Evolutionary conservation across 768 basidiomycete genomes (phyloP).

Genomic region (Tylopilus vinaceipallidus): DNA sequence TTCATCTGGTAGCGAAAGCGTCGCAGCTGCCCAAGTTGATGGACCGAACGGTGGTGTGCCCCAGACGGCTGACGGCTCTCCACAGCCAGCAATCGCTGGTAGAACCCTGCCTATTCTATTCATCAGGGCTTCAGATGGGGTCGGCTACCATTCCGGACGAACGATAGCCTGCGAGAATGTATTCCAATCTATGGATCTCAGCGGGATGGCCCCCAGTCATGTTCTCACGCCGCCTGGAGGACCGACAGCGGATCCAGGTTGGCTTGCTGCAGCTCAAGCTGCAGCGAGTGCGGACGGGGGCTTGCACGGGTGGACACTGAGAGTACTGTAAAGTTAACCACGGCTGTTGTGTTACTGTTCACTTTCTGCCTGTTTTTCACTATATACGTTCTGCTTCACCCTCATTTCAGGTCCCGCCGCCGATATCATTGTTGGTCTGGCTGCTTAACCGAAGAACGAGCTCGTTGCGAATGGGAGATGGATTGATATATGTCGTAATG

Average conservation of each 20-base stretch:
- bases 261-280: slow-evolving; percentile 74
- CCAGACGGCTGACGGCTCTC: slow-evolving; percentile 28
- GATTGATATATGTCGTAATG: slow-evolving; percentile 28
- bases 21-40: slow-evolving; percentile 28
- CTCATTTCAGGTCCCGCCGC: slow-evolving; percentile 6
- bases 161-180: slow-evolving; percentile 82
- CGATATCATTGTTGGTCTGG: slow-evolving; percentile 7
- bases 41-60: slow-evolving; percentile 22
- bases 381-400: slow-evolving; percentile 26
- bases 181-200: slow-evolving; percentile 67
- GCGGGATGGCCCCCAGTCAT: slow-evolving; percentile 43
- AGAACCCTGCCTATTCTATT: slow-evolving; percentile 77
- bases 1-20: slow-evolving; percentile 22
- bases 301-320: slow-evolving; percentile 75
- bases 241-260: slow-evolving; percentile 53
- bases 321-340: slow-evolving; percentile 58
- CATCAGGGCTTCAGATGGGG: slow-evolving; percentile 79
- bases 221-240: slow-evolving; percentile 45
- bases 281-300: slow-evolving; percentile 64
- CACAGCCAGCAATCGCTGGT: slow-evolving; percentile 55
- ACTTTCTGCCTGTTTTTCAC: slow-evolving; percentile 24
- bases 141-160: slow-evolving; percentile 86
- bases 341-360: slow-evolving; percentile 25
- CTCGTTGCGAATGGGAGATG: slow-evolving; percentile 3
- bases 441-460: slow-evolving; percentile 9